phyloP scores from a whole-genome alignment of 129 eudicot genomes.

The Lactuca sativa region DNA sequence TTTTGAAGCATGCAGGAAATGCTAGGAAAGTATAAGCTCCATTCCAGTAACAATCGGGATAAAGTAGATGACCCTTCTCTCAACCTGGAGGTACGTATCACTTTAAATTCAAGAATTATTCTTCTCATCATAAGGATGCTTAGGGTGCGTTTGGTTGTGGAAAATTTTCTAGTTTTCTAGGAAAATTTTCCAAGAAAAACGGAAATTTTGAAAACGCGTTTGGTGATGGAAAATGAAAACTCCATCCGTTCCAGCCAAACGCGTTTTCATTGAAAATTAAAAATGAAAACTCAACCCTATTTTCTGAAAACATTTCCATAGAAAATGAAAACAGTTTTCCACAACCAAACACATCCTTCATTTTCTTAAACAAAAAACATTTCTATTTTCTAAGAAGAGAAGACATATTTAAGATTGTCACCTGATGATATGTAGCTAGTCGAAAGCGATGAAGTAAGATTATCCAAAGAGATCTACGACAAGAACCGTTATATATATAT shows the following conservation, averaged over 20 bases:
- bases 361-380: neutral
- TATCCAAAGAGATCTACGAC: slow-evolving; percentile 41
- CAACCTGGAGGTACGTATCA: slow-evolving; percentile 34
- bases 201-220: too few species aligned
- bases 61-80: slow-evolving; percentile 36
- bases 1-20: slow-evolving; percentile 45
- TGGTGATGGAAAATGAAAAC: too few species aligned
- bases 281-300: too few species aligned
- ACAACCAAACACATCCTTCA: too few species aligned
- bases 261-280: too few species aligned
- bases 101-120: neutral
- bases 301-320: too few species aligned
- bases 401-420: neutral
- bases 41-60: slow-evolving; percentile 26
- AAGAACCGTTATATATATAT: slow-evolving; percentile 34
- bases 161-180: too few species aligned
- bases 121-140: neutral
- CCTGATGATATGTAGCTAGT: slow-evolving; percentile 31
- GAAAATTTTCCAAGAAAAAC: too few species aligned
- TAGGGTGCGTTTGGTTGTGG: too few species aligned
- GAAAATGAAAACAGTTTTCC: too few species aligned
- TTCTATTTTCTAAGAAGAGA: neutral
- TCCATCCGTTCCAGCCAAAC: too few species aligned
- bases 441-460: slow-evolving; percentile 27
- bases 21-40: slow-evolving; percentile 39